Evolutionary conservation across 768 basidiomycete genomes (phyloP), one percentile per base, ranked within the genome.

Genomic region (Antrodiella citrinella): DNA sequence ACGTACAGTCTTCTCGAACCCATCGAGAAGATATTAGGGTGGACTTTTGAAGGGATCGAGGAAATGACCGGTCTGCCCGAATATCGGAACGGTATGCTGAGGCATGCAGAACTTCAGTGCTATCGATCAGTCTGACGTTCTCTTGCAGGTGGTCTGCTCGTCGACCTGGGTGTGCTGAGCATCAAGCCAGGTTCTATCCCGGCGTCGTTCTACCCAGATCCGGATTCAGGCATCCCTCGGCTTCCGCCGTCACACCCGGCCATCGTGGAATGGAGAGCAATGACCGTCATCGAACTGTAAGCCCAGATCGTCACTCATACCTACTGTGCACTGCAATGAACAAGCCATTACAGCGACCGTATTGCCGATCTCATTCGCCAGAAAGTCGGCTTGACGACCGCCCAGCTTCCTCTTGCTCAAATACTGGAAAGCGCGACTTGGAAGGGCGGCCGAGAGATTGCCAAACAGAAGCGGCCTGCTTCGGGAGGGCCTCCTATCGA

Each of bases 371-470:
- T 74, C 13, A 82, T 97, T 52, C 81, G 89, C 42, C 57, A 63
- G 47, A 73, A 79, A 53, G 70, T 90, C 46, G 67, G 69, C 1
- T 63, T 86, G 21, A 68, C 69, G 0, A 56, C 65, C 2, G 69
- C 73, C 1, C 70, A 82, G 43, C 74, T 97, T 21, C 76, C 79
- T 0, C 77, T 94, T 5, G 85, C 92, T 0, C 95, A 97, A 64
- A 82, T 97, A 0, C 72, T 99, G 26, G 95, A 98, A 68, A 83
- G 84, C 46, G 94, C 93, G 1, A 98, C 93, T 0, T 99, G 95
- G 95, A 95, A 94, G 62, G 92, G 91, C 1, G 95, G 95, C 3
- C 73, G 95, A 3, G 91, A 95, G 67, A 89, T 97, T 35, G 95
- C 95, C 2, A 86, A 82, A 63, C 66, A 73, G 63, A 82, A 78